Percentiles rank a stretch among this genome's conserved stretches.
Conservation (phyloP, 306 rosid species). For the Elaeagnus macrophylla region DNA sequence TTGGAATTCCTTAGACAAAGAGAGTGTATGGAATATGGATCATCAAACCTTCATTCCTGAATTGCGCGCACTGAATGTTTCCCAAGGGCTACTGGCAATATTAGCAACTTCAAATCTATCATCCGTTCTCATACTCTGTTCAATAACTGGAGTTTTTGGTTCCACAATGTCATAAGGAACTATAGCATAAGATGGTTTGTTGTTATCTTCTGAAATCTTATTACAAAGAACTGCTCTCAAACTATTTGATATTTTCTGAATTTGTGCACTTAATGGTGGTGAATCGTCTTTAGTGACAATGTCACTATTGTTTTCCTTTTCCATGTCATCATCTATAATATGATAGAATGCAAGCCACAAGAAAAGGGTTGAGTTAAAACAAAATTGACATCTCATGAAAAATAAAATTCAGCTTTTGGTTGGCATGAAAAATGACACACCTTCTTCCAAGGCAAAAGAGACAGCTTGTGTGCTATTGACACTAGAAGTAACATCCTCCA, state of each 20-base stretch:
- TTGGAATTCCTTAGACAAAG: background rate
- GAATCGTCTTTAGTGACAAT: constrained; percentile 28
- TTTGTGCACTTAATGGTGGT: constrained; percentile 64
- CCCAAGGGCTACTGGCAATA: constrained; percentile 59
- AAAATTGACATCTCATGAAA: constrained; percentile 2
- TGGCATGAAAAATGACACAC: constrained; percentile 10
- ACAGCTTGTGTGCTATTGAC: constrained; percentile 11
- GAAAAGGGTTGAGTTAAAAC: background rate
- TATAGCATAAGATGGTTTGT: constrained; percentile 22
- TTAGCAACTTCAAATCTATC: constrained; percentile 29
- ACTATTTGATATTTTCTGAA: constrained; percentile 51
- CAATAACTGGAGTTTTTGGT: constrained; percentile 50
- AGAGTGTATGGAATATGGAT: background rate
- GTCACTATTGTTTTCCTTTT: constrained; percentile 33
- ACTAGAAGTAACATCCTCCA: constrained; percentile 21
- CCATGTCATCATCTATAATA: constrained; percentile 30
- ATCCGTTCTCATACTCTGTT: constrained; percentile 16
- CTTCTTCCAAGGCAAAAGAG: constrained; percentile 33
- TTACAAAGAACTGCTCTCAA: constrained; percentile 31
- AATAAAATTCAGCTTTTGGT: constrained; percentile 5
- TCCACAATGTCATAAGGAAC: constrained; percentile 31
- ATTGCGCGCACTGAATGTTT: constrained; percentile 31
- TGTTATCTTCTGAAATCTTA: constrained; percentile 22
- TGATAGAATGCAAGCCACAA: background rate
- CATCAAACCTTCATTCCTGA: constrained; percentile 64